These are phyloP conservation scores for Phytophthora palmivora DNA, from an alignment of 352 stramenopile genomes.

Conservation along the genomic window DNA sequence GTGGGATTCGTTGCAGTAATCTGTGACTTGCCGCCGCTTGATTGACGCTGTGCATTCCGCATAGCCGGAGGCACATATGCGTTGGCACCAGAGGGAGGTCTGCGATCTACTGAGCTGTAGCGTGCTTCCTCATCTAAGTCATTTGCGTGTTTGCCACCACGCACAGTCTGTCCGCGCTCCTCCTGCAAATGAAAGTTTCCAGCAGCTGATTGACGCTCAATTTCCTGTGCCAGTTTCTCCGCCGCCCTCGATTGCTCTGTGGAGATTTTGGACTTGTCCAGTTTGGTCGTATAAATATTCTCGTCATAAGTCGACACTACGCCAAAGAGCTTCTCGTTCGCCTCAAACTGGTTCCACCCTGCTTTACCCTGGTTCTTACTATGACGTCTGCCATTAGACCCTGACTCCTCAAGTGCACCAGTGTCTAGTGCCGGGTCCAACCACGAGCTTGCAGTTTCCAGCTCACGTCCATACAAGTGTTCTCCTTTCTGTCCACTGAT, in stretches of 20 bases:
- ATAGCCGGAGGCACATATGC: constrained; percentile 78
- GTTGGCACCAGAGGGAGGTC: constrained; percentile 29
- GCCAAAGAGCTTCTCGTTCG: constrained; percentile 96
- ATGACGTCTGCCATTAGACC: constrained; percentile 30
- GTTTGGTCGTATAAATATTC: constrained; percentile 98
- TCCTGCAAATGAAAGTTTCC: constrained; percentile 96
- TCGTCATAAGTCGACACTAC: constrained; percentile 97
- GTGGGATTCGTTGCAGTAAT: constrained; percentile 21
- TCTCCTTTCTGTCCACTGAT: constrained; percentile 84
- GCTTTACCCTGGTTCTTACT: constrained; percentile 41
- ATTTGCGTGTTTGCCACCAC: constrained; percentile 41
- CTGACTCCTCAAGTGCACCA: constrained; percentile 67
- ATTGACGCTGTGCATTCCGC: constrained; percentile 53
- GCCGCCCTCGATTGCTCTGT: constrained; percentile 86
- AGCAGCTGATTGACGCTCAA: constrained; percentile 89
- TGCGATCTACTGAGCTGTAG: constrained; percentile 94
- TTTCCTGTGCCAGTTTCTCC: constrained; percentile 94
- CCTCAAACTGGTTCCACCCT: constrained; percentile 97
- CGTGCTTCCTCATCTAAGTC: constrained; percentile 95
- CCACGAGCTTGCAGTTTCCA: constrained; percentile 79
- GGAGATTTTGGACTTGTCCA: constrained; percentile 95
- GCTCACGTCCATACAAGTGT: constrained; percentile 72
- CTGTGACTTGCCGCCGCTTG: constrained; percentile 42
- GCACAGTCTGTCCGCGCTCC: constrained; percentile 81
- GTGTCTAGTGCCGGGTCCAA: constrained; percentile 83